Evolutionary conservation across 2,329 filamentous ascomycete genomes (phyloP), one percentile per base, ranked within the genome.

Genomic region (Pseudogymnoascus sp.): DNA sequence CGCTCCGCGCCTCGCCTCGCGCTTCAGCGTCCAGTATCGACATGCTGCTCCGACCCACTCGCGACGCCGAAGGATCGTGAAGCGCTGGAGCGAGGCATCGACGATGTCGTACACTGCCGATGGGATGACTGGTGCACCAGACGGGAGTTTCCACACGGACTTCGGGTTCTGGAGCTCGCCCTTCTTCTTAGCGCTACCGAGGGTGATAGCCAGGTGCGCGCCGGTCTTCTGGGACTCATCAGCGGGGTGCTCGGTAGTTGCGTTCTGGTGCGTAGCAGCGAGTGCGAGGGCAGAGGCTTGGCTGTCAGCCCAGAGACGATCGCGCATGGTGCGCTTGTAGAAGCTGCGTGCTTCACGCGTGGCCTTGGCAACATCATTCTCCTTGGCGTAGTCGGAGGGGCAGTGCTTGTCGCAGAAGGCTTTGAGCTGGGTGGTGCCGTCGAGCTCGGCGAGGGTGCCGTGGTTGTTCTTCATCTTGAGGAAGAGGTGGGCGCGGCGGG

Each of bases 361-460:
- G 4, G 93, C 91, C 68, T 82, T 82, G 67, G 90, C 86, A 1
- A 96, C 93, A 60, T 89, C 85, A 72, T 96, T 90, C 71, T 96
- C 93, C 66, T 89, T 85, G 38, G 90, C 84, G 82, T 96, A 97
- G 63, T 97, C 95, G 1, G 83, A 80, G 1, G 95, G 92, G 57
- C 95, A 93, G 76, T 99, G 95, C 77, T 90, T 95, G 76, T 99
- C 91, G 74, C 95, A 99, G 73, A 95, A 96, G 0, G 93, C 95
- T 75, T 97, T 97, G 62, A 97, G 82, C 19, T 93, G 84, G 71
- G 90, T 91, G 64, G 85, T 87, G 65, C 95, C 91, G 66, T 87
- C 85, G 67, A 93, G 85, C 17, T 92, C 86, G 17, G 89, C 88
- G 33, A 90, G 82, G 11, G 86, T 87, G 61, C 90, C 90, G 67